Evolutionary conservation across 1,284 basidiomycete genomes (phyloP), one percentile per base, ranked within the genome.

Genomic region (Inonotus hispidus): DNA sequence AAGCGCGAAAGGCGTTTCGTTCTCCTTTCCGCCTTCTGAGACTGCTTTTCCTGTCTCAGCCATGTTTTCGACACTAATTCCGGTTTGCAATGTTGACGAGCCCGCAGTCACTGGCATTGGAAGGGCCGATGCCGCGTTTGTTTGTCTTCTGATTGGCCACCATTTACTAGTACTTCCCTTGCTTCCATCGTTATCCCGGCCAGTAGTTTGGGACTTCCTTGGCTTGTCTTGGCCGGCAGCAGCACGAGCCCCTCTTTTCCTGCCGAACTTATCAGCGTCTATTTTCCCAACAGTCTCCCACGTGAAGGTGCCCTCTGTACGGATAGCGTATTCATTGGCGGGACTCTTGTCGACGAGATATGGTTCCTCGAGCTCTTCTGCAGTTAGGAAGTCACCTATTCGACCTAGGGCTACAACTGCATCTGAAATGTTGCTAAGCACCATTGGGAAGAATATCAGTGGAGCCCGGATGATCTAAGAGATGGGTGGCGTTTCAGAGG

Each of bases 281-380:
- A 70, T 64, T 66, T 78, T 75, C 45, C 71, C 71, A 7, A 73
- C 74, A 0, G 76, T 77, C 68, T 90, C 88, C 85, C 88, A 91
- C 6, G 79, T 75, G 71, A 91, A 92, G 66, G 82, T 81, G 1
- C 83, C 89, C 58, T 86, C 77, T 10, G 85, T 79, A 0, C 79
- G 71, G 39, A 92, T 72, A 6, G 85, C 87, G 54, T 70, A 69
- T 46, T 77, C 71, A 39, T 73, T 69, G 0, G 73, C 66, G 1
- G 68, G 64, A 47, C 38, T 32, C 21, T 63, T 38, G 45, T 85
- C 79, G 59, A 86, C 76, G 14, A 67, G 66, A 65, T 84, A 82
- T 0, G 81, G 77, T 23, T 82, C 77, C 0, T 72, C 72, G 21
- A 87, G 76, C 67, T 90, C 87, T 62, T 91, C 88, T 0, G 87